Conservation (phyloP, 345 rosid species). For the Brassica incana region DNA sequence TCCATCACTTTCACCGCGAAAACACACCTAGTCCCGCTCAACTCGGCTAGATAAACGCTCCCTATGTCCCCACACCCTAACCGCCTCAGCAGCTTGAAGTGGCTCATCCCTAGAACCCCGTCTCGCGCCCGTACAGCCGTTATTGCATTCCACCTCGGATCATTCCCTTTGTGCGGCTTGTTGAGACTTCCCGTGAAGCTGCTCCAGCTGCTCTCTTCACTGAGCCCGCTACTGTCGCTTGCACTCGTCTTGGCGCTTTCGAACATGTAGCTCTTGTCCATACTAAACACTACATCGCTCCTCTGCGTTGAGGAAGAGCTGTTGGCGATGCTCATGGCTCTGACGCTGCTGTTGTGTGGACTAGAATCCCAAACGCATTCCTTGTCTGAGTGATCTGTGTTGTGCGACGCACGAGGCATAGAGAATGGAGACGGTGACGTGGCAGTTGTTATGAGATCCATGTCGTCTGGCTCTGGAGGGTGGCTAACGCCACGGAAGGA, state of each 20-base stretch:
- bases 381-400: slow-evolving; percentile 69
- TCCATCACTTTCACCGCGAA: slow-evolving; percentile 99
- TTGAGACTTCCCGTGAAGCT: slow-evolving; percentile 71
- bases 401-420: slow-evolving; percentile 60
- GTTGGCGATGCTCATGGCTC: slow-evolving; percentile 83
- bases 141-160: slow-evolving; percentile 97
- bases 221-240: slow-evolving; percentile 82
- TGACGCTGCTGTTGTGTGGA: slow-evolving; percentile 73
- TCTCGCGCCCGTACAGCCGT: slow-evolving; percentile 78
- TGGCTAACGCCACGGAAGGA: slow-evolving; percentile 93
- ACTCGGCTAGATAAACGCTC: slow-evolving; percentile 93
- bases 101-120: slow-evolving; percentile 93
- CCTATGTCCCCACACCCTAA: slow-evolving; percentile 99
- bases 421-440: slow-evolving; percentile 56
- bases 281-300: slow-evolving; percentile 77
- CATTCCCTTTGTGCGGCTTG: slow-evolving; percentile 98
- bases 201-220: slow-evolving; percentile 98
- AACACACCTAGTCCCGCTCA: slow-evolving; percentile 82
- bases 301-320: slow-evolving; percentile 57
- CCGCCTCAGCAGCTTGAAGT: slow-evolving; percentile 82
- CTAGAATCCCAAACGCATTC: slow-evolving; percentile 99
- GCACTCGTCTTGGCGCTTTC: slow-evolving; percentile 84
- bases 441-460: slow-evolving; percentile 68
- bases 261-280: slow-evolving; percentile 58
- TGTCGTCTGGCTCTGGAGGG: slow-evolving; percentile 90